Conservation (phyloP, 2,329 filamentous ascomycete genomes). For the Calonectria crousiana region DNA sequence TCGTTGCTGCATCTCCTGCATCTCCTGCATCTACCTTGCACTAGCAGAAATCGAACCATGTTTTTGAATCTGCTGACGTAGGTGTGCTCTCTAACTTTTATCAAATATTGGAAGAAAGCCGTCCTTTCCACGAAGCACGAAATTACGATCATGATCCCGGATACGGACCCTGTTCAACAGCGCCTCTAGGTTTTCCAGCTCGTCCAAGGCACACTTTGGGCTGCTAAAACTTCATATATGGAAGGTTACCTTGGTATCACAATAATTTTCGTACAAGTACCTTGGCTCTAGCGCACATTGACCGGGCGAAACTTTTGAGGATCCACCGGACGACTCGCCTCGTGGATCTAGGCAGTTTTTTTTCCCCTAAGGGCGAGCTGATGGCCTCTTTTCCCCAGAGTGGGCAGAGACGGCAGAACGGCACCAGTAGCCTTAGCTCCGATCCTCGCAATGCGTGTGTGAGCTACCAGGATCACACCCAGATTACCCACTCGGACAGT, state of each 20-base stretch:
- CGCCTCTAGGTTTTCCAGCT: background rate
- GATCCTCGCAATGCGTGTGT: background rate
- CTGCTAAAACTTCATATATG: background rate
- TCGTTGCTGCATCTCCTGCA: background rate
- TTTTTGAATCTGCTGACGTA: background rate
- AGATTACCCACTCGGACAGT: background rate
- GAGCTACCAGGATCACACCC: background rate
- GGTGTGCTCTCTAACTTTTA: background rate
- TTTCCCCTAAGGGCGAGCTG: background rate
- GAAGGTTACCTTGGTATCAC: background rate
- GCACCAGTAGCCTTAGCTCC: background rate
- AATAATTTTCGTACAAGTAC: background rate
- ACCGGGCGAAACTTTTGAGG: background rate
- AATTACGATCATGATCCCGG: background rate
- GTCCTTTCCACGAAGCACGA: background rate
- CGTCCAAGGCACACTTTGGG: background rate
- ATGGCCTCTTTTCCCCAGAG: background rate
- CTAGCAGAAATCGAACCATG: background rate
- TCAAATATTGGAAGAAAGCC: background rate
- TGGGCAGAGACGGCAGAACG: background rate
- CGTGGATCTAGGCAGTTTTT: background rate
- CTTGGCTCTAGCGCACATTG: background rate
- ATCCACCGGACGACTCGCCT: background rate
- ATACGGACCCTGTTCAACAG: accelerated
- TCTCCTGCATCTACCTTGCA: no score